These are phyloP conservation scores for Spinacia oleracea DNA, from an alignment of 179 eudicot genomes.

Conservation along the genomic window DNA sequence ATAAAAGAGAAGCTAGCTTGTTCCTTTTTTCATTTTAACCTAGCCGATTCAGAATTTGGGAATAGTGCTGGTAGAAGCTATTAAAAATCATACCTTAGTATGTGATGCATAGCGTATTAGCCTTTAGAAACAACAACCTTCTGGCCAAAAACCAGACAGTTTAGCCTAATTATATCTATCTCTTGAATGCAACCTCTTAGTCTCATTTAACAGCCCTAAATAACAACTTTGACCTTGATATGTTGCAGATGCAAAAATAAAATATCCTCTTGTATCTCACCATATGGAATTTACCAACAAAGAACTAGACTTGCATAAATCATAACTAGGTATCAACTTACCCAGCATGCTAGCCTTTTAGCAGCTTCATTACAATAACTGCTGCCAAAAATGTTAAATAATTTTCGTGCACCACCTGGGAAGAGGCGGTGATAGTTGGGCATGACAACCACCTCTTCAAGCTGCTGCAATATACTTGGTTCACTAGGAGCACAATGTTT, in stretches of 20 bases:
- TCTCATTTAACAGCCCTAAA: neutral
- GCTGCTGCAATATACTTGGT: slow-evolving; percentile 79
- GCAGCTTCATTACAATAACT: slow-evolving; percentile 87
- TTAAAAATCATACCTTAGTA: neutral
- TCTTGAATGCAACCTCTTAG: neutral
- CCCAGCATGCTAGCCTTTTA: slow-evolving; percentile 95
- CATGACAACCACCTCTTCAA: slow-evolving; percentile 94
- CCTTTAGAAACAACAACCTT: neutral
- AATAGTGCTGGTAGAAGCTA: neutral
- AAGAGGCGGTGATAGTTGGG: slow-evolving; percentile 94
- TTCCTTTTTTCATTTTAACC: neutral
- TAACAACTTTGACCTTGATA: neutral
- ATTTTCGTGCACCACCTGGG: slow-evolving; percentile 75
- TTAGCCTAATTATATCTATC: neutral
- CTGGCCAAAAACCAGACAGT: neutral
- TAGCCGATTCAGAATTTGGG: neutral
- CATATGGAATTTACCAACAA: neutral
- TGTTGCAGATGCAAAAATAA: neutral
- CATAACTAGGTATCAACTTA: slow-evolving; percentile 34
- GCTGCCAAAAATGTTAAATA: slow-evolving; percentile 58
- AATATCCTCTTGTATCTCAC: neutral
- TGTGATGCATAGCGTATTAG: neutral
- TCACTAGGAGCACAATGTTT: slow-evolving; percentile 97
- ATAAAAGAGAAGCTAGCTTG: neutral
- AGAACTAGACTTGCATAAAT: neutral